Evolutionary conservation across 371 early-diverging fungal species (phyloP), one percentile per base, ranked within the genome.

Genomic region (Apophysomyces elegans): DNA sequence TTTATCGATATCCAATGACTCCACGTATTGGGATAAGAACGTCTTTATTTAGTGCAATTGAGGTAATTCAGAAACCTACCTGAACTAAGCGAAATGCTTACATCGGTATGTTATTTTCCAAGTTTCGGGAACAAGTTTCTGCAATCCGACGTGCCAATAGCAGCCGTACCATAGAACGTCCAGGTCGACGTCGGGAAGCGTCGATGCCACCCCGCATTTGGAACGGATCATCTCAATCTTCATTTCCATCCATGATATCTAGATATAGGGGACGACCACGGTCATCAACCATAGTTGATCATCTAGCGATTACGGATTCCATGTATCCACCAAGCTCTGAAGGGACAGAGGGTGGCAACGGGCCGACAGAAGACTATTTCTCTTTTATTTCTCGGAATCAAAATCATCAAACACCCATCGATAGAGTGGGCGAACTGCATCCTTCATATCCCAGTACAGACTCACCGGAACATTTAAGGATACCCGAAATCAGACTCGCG

Each of bases 21-120:
- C 77, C 82, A 8, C 76, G 82, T 58, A 65, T 82, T 12, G 82
- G 82, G 26, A 77, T 82, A 38, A 66, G 82, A 32, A 71, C 79
- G 2, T 82, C 82, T 5, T 16, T 82, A 1, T 79, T 79, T 61
- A 70, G 76, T 41, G 82, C 82, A 2, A 82, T 82, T 38, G 82
- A 81, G 66, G 78, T 78, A 74, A 61, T 11, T 12, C 50, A 44
- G 26, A 26, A 41, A 26, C 32, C 32, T n/a, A 16, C 4, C 13
- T 14, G n/a, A 41, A 36, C 13, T n/a, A 37, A 13, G 16, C 3
- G 32, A 37, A 45, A 18, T 18, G 39, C 14, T 35, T 36, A 21
- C 14, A 59, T 45, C 16, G 16, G 9, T 56, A 11, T 54, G n/a
- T 36, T 11, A 56, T 1, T 59, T 35, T 62, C 16, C 2, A 56